phyloP scores from a whole-genome alignment of 2,329 filamentous ascomycete species.

The Diaporthe sp. region DNA sequence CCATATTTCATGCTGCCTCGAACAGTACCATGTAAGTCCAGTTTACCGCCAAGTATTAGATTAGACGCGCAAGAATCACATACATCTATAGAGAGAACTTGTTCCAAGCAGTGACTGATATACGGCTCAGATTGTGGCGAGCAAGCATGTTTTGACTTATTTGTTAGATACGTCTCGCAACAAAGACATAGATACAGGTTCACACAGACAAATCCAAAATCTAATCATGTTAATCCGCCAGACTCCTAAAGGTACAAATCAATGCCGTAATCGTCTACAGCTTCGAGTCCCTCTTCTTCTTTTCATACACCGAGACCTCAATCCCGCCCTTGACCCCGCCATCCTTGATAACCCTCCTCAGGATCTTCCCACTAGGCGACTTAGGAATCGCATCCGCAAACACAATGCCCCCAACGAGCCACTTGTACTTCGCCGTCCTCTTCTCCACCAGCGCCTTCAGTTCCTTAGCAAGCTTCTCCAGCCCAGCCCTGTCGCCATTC shows the following conservation, averaged over 20 bases:
- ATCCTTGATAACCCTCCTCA: constrained; percentile 55
- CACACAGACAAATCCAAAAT: background rate
- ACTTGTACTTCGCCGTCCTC: constrained; percentile 73
- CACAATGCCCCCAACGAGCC: constrained; percentile 75
- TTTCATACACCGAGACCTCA: constrained; percentile 58
- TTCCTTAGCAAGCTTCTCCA: constrained; percentile 62
- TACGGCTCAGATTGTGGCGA: background rate
- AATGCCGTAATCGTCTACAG: constrained; percentile 55
- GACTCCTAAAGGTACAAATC: background rate
- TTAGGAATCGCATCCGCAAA: constrained; percentile 78
- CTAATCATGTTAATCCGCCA: background rate
- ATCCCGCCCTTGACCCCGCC: constrained; percentile 50
- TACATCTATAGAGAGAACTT: background rate
- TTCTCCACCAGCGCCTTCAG: constrained; percentile 70
- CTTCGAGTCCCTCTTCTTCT: constrained; percentile 70
- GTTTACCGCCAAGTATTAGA: background rate
- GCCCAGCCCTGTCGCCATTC: constrained; percentile 48
- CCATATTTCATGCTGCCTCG: too few species aligned
- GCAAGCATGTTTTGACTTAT: background rate
- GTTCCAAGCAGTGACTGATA: background rate
- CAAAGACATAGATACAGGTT: background rate
- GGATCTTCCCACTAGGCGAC: constrained; percentile 68
- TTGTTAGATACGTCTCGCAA: background rate
- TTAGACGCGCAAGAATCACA: background rate
- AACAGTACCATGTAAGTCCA: too few species aligned